Base-by-base conservation (phyloP, 495 filamentous ascomycete genomes). In the Xylaria telfairii region DNA sequence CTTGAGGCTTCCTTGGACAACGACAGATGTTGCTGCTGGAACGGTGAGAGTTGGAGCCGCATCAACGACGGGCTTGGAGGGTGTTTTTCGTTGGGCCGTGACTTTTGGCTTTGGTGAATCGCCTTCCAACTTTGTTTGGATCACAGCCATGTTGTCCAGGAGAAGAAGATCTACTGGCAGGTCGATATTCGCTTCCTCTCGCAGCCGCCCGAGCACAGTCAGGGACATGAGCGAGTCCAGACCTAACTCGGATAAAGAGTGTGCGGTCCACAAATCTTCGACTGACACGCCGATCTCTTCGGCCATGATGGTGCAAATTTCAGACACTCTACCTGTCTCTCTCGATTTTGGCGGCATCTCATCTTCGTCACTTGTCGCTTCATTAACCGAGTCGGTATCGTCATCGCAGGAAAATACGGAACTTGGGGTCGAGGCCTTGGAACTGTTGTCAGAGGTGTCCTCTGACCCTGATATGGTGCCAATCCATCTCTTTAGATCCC, bases 1-100 rank as follows among this genome's bases (percentile, higher is more conserved):
- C 72, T 82, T 84, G 1, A 85, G 73, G 9, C 85, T 82, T 19
- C 91, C 91, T 54, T 86, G 81, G 2, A 91, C 88, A 82, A 83
- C 2, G 79, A 88, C 17, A 72, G 87, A 65, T 78, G 80, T 68
- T 69, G 76, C 63, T 60, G 71, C 90, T 87, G 89, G 86, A 37
- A 87, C 87, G 28, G 83, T 85, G n/a, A 82, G 75, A 21, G 88
- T 87, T 13, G 66, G 71, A n/a, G 54, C 61, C 37, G 37, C 60
- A 39, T 66, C 70, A 15, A 65, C 70, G 32, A 67, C 41, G 21
- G 75, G 21, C 15, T 39, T 57, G 21, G 13, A 47, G 2, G 62
- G 59, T 12, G 70, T 68, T 15, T 71, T 73, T 13, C 65, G 2
- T n/a, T 19, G 72, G 21, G 76, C 70, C 6, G 70, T 53, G 13